Conservation (phyloP, 371 early-diverging fungal genomes). For the Mortierella sp. region DNA sequence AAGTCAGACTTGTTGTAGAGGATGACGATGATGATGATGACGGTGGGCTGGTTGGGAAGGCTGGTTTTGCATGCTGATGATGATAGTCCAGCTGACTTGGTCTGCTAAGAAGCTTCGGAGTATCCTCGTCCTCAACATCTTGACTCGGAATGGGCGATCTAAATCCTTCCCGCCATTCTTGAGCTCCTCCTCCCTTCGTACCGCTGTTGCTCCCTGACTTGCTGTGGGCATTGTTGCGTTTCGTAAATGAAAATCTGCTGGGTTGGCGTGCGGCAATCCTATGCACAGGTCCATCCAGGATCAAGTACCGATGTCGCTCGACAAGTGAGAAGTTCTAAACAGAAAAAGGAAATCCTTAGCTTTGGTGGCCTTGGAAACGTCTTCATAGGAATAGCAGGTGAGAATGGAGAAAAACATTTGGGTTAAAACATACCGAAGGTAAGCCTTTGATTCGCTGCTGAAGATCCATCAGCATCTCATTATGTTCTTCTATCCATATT, state of each 20-base stretch:
- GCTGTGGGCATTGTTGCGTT: slow-evolving; percentile 6
- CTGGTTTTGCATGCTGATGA: slow-evolving; percentile 43
- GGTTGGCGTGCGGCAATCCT: slow-evolving; percentile 36
- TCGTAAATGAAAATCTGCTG: slow-evolving; percentile 15
- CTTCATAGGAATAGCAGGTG: too few relatives aligned
- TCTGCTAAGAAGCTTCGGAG: slow-evolving; percentile 17
- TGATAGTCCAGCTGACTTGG: slow-evolving; percentile 45
- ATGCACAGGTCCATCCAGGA: slow-evolving; percentile 51
- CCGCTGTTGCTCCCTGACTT: slow-evolving; percentile 24
- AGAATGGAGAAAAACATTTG: not conserved
- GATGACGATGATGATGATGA: slow-evolving; percentile 31
- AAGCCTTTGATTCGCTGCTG: slow-evolving; percentile 53
- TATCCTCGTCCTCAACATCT: slow-evolving; percentile 4
- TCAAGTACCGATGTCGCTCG: slow-evolving; percentile 43
- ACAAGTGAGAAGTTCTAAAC: slow-evolving; percentile 45
- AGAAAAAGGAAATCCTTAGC: too few relatives aligned
- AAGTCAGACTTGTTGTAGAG: slow-evolving; percentile 7
- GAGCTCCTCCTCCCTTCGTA: slow-evolving; percentile 2
- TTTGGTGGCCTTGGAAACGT: too few relatives aligned
- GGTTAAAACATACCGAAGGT: slow-evolving; percentile 43
- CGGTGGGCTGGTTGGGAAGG: slow-evolving; percentile 22
- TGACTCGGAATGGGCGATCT: slow-evolving; percentile 10
- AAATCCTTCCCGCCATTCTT: slow-evolving; percentile 41
- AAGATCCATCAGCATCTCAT: slow-evolving; percentile 50
- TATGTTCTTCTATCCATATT: slow-evolving; percentile 53